Base-by-base conservation (phyloP, 805 yeast genomes). In the Spathaspora sp. region DNA sequence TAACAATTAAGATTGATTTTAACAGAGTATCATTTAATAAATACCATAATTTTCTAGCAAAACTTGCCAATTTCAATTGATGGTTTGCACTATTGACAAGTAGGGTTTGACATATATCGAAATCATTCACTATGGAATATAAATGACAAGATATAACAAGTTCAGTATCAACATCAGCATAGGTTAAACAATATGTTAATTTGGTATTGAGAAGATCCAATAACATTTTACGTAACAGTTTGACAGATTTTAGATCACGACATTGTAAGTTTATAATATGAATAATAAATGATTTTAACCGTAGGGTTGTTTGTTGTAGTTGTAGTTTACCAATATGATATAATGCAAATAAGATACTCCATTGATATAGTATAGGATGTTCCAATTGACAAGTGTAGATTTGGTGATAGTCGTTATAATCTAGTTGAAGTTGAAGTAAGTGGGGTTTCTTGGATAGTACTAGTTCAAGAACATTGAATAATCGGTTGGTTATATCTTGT, bases 111-210 rank as follows among this genome's bases (percentile, higher is more conserved):
- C 69, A 53, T 11, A 72, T 55, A 44, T 71, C 76, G 52, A 65
- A 64, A 55, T 72, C 76, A 51, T 68, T 69, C 16, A 72, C 50
- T 8, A 72, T 65, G 5, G 75, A 60, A 50, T 64, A 72, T n/a
- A 70, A 55, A 49, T 73, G 75, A 2, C 62, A 61, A 1, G 65
- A 52, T 2, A 57, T 46, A 23, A 53, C 47, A 14, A 65, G 46
- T 12, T 48, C 51, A 16, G 43, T 29, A n/a, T 46, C 46, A 38
- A 40, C 52, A 7, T 28, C 32, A 1, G 48, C 12, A 26, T 39
- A 44, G 10, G 20, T 20, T n/a, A 49, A 18, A 29, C 51, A 49
- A 23, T 43, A 43, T 5, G 19, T 14, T 16, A 66, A 42, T 18
- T 58, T 53, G 8, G 50, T 42, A 14, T 64, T 63, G 17, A 69